A percentile compares a stretch with the other conserved stretches of the same genome.
These are phyloP conservation scores for Talaromyces trachyspermus DNA, from an alignment of 495 filamentous ascomycete genomes.

Conservation along the genomic window DNA sequence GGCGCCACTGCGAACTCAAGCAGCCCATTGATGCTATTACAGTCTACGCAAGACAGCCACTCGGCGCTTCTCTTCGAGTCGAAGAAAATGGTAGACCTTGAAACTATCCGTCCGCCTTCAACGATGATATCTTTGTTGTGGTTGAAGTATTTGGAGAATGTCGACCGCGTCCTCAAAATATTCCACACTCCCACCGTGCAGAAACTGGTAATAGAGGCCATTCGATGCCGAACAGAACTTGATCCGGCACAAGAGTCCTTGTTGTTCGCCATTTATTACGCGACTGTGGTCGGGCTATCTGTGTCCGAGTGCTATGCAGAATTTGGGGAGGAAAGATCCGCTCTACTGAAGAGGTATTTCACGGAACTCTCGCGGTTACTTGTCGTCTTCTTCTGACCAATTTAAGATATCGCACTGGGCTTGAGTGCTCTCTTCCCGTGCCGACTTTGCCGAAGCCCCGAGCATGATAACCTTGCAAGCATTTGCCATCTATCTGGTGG, in stretches of 20 bases:
- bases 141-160: conserved; percentile 17
- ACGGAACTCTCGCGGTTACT: too few relatives aligned
- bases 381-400: too few relatives aligned
- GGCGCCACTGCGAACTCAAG: too few relatives aligned
- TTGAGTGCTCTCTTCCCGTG: conserved; percentile 62
- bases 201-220: conserved; percentile 8
- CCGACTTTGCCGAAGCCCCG: conserved; percentile 55
- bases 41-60: too few relatives aligned
- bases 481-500: conserved; percentile 56
- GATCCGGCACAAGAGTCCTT: conserved; percentile 45
- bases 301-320: conserved; percentile 15
- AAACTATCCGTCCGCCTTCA: conserved; percentile 6
- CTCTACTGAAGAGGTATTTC: conserved; percentile 37
- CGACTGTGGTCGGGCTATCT: conserved; percentile 54
- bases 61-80: too few relatives aligned
- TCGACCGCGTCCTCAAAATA: conserved; percentile 20
- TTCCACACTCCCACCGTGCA: conserved; percentile 19
- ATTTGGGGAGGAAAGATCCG: conserved; percentile 9
- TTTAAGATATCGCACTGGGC: conserved; percentile 52
- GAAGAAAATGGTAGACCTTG: neutral
- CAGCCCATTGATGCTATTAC: too few relatives aligned
- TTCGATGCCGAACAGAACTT: neutral
- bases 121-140: conserved; percentile 12
- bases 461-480: conserved; percentile 64
- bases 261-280: conserved; percentile 68